These are phyloP conservation scores for Sporothrix mexicana DNA, from an alignment of 2,329 filamentous ascomycete species.

Conservation along the genomic window DNA sequence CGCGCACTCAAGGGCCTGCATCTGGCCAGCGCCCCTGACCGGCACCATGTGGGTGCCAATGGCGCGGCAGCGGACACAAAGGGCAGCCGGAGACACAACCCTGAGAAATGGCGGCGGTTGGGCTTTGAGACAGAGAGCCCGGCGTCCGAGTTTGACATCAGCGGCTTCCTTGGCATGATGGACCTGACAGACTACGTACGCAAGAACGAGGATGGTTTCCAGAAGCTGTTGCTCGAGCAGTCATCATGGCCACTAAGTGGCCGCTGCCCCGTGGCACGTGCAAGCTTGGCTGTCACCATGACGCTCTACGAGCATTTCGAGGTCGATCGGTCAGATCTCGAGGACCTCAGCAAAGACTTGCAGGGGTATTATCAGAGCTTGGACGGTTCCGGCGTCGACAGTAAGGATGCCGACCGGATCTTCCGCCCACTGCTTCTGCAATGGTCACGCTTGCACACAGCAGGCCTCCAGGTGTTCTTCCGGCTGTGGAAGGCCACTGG, in stretches of 20 bases:
- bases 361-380: constrained; percentile 73
- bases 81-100: constrained; percentile 75
- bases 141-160: constrained; percentile 79
- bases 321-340: constrained; percentile 80
- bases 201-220: constrained; percentile 89
- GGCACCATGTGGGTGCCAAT: constrained; percentile 45
- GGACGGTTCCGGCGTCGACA: constrained; percentile 58
- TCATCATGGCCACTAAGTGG: constrained; percentile 71
- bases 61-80: constrained; percentile 52
- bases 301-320: constrained; percentile 96
- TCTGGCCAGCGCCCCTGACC: constrained; percentile 74
- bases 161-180: constrained; percentile 95
- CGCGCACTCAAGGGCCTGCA: constrained; percentile 85
- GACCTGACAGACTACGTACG: constrained; percentile 92
- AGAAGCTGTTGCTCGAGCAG: constrained; percentile 91
- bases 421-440: constrained; percentile 89
- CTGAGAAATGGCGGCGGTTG: constrained; percentile 89
- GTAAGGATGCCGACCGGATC: constrained; percentile 77
- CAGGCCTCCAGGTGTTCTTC: constrained; percentile 85
- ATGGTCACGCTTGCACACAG: constrained; percentile 89
- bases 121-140: constrained; percentile 93
- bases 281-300: constrained; percentile 83
- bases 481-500: constrained; percentile 90
- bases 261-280: constrained; percentile 84
- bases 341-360: constrained; percentile 66